These are phyloP conservation scores for Penicillium aurantiogriseum DNA, from an alignment of 2,329 filamentous ascomycete species.

Conservation along the genomic window DNA sequence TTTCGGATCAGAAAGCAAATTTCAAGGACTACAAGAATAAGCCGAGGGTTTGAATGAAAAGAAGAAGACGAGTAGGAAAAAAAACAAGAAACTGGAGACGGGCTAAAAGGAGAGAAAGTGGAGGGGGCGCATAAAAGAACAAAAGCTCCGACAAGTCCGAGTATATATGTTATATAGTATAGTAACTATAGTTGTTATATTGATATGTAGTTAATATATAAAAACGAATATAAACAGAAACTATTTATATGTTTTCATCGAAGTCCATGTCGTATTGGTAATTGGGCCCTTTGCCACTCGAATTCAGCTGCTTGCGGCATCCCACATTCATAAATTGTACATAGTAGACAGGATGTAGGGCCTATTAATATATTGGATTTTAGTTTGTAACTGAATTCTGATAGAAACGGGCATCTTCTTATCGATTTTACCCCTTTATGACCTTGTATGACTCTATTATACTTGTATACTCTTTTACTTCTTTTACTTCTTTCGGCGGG, in stretches of 20 bases:
- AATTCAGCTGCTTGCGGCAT: conserved; percentile 17
- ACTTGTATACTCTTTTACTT: not conserved
- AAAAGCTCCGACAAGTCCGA: conserved; percentile 7
- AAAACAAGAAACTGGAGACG: conserved; percentile 1
- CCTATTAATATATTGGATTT: not conserved
- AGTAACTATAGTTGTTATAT: not conserved
- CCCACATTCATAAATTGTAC: not conserved
- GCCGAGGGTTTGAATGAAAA: not conserved
- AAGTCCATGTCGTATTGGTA: conserved; percentile 1
- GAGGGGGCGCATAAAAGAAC: conserved; percentile 6
- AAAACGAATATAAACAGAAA: not conserved
- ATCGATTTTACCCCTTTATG: not conserved
- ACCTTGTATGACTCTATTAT: not conserved
- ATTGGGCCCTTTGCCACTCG: conserved; percentile 13
- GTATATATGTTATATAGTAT: not conserved
- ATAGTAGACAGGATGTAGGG: not conserved
- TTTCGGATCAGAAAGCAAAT: not conserved
- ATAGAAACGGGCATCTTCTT: not conserved
- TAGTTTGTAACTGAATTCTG: not conserved
- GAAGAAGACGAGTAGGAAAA: not conserved
- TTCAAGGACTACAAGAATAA: not conserved
- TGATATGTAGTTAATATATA: not conserved
- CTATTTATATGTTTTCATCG: not conserved
- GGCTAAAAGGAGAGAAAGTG: conserved; percentile 9
- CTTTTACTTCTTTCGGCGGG: not conserved